A percentile compares a stretch with the other conserved stretches of the same genome.
These are phyloP conservation scores for Ceriops tagal DNA, from an alignment of 345 rosid genomes.

Conservation along the genomic window DNA sequence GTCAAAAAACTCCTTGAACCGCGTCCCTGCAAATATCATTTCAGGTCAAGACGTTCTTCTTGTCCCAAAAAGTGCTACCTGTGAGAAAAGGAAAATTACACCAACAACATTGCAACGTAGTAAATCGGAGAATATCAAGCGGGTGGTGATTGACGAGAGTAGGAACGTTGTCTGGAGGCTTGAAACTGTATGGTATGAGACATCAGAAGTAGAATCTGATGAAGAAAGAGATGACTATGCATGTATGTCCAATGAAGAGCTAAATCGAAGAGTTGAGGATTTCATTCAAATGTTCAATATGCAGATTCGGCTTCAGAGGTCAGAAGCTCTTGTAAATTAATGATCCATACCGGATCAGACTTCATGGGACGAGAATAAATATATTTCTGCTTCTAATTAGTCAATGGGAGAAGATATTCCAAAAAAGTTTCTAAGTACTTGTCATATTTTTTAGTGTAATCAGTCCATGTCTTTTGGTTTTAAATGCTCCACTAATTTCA, in stretches of 20 bases:
- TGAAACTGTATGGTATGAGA: background rate
- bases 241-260: conserved; percentile 65
- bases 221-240: conserved; percentile 53
- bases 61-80: no score
- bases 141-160: conserved; percentile 27
- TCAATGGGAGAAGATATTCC: no score
- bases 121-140: conserved; percentile 38
- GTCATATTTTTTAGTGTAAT: conserved; percentile 3
- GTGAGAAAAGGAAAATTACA: background rate
- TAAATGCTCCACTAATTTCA: conserved; percentile 38
- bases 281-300: conserved; percentile 57
- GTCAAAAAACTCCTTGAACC: background rate
- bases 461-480: conserved; percentile 26
- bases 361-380: no score
- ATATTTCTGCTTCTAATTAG: no score
- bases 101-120: conserved; percentile 27
- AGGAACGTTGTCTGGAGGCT: conserved; percentile 26
- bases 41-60: no score
- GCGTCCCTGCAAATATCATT: no score
- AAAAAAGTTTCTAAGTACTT: no score
- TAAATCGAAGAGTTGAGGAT: conserved; percentile 68
- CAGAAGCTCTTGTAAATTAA: no score
- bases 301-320: conserved; percentile 51
- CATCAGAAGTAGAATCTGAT: background rate
- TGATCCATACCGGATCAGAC: no score